These are phyloP conservation scores for Hypoxylon cercidicola DNA, from an alignment of 495 filamentous ascomycete species.

Conservation along the genomic window DNA sequence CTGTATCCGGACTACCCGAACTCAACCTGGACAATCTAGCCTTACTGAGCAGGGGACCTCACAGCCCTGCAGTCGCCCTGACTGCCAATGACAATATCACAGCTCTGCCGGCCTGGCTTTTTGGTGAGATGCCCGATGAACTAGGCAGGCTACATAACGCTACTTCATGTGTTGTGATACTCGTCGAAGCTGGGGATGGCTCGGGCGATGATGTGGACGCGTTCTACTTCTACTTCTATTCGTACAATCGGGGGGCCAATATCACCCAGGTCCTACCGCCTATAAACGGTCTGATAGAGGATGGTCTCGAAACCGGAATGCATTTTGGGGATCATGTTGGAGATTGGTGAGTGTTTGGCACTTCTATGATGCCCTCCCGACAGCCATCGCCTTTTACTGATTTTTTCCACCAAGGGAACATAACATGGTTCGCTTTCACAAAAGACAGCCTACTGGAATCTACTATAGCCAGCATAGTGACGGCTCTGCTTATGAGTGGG, in stretches of 20 bases:
- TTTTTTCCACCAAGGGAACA: slow-evolving; percentile 13
- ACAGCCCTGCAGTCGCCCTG: slow-evolving; percentile 31
- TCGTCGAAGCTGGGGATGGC: slow-evolving; percentile 23
- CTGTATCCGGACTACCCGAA: slow-evolving; percentile 9
- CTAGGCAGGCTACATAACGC: slow-evolving; percentile 37
- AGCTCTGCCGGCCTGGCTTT: slow-evolving; percentile 36
- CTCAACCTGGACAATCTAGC: slow-evolving; percentile 28
- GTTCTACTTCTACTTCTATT: slow-evolving; percentile 27
- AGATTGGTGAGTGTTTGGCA: slow-evolving; percentile 12
- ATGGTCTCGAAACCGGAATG: slow-evolving; percentile 17
- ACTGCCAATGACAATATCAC: slow-evolving; percentile 45
- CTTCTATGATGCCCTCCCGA: neutral
- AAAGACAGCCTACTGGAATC: slow-evolving; percentile 12
- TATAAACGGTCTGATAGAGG: slow-evolving; percentile 13
- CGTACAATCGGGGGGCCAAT: slow-evolving; percentile 20
- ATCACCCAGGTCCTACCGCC: slow-evolving; percentile 13
- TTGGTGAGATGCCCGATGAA: slow-evolving; percentile 40
- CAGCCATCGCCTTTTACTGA: slow-evolving; percentile 1
- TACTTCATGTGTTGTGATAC: slow-evolving; percentile 37
- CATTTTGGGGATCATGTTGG: slow-evolving; percentile 25
- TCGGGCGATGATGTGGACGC: slow-evolving; percentile 11
- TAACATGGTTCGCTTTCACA: slow-evolving; percentile 18
- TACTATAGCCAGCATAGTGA: slow-evolving; percentile 19
- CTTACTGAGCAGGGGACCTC: slow-evolving; percentile 25
- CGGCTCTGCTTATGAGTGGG: slow-evolving; percentile 18